Base-by-base conservation (phyloP, 805 yeast genomes). In the Lipomyces chichibuensis region DNA sequence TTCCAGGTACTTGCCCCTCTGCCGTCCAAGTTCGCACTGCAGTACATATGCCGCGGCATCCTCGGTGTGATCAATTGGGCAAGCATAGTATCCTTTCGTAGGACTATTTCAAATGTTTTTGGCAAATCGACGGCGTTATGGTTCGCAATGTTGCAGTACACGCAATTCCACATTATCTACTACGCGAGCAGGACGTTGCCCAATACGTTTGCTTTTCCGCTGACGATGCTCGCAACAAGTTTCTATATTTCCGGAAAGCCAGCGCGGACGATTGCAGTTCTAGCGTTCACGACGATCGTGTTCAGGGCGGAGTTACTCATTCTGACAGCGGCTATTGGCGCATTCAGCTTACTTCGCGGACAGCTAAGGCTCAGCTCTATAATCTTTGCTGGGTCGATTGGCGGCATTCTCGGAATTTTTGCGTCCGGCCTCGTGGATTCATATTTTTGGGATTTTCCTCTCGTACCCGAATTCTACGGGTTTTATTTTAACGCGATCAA, bases 161-260 rank as follows among this genome's bases (percentile, higher is more conserved):
- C 89, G 8, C 95, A 92, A 75, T 94, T 93, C 79, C 98, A 94
- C 75, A 69, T 91, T 23, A 78, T 88, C 67, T 94, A 81, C 79
- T 94, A 94, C 75, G 82, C 90, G n/a, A 83, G 97, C 2, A 82
- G 98, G 71, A 86, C 96, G 0, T 80, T 94, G 65, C 97, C 98
- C n/a, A 94, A 94, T 77, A 79, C 93, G 65, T 75, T 85, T 17
- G 92, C 90, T 1, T 79, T 94, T 63, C 97, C 98, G 2, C 74
- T 91, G 49, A 57, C 65, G 9, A 59, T 63, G 52, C 9, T 65
- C 5, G 71, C 71, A 32, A n/a, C 61, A 14, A 70, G 63, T 4
- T 59, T 46, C 52, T 60, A 55, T 52, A 37, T 69, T 20, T 20
- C 56, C 20, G 43, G 37, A 17, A 35, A 57, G 29, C 60, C 62